phyloP scores from a whole-genome alignment of 169 alveolate genomes.

The Miamiensis avidus region DNA sequence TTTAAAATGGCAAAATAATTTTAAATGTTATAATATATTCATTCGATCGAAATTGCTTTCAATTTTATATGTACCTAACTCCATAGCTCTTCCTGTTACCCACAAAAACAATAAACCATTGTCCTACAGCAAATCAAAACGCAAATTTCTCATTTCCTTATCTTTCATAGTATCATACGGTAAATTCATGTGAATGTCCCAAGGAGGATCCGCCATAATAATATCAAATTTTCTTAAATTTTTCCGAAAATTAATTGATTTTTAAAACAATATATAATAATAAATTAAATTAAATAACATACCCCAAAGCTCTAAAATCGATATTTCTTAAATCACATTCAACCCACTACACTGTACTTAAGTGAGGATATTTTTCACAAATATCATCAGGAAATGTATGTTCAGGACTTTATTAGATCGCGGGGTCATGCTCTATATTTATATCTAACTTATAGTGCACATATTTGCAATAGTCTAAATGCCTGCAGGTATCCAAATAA shows the following conservation, averaged over 20 bases:
- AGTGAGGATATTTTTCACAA: slow-evolving; percentile 50
- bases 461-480: slow-evolving; percentile 90
- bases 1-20: slow-evolving; percentile 19
- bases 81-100: slow-evolving; percentile 97
- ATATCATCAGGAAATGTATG: slow-evolving; percentile 9
- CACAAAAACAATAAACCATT: slow-evolving; percentile 94
- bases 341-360: slow-evolving; percentile 72
- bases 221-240: slow-evolving; percentile 79
- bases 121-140: slow-evolving; percentile 86
- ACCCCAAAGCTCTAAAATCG: slow-evolving; percentile 75
- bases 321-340: slow-evolving; percentile 88
- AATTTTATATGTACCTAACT: no score
- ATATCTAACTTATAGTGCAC: slow-evolving; percentile 92
- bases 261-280: no score
- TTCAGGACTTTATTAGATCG: slow-evolving; percentile 39
- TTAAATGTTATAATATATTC: slow-evolving; percentile 37
- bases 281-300: no score
- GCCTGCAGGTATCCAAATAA: slow-evolving; percentile 94
- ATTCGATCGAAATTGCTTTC: slow-evolving; percentile 89
- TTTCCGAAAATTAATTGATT: no score
- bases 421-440: slow-evolving; percentile 47
- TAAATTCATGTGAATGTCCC: slow-evolving; percentile 97
- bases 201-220: slow-evolving; percentile 97
- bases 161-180: slow-evolving; percentile 95
- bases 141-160: slow-evolving; percentile 89